Evolutionary conservation across 306 rosid species (phyloP), one percentile per base, ranked within the genome.

Genomic region (Prunus davidiana): DNA sequence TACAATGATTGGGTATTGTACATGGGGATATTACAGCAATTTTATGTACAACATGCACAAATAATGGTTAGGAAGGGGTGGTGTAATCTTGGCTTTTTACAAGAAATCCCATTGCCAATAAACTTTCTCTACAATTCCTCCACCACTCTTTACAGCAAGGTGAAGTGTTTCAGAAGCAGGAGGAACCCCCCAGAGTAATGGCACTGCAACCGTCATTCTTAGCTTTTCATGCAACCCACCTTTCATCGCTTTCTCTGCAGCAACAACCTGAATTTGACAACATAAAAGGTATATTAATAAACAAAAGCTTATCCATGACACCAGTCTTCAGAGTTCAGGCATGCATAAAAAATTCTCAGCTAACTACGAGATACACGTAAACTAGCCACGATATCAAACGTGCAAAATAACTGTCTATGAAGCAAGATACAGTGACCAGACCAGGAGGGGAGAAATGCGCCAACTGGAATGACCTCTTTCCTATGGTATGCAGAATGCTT

Each of bases 111-210:
- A 95, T 80, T 95, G 98, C 98, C 97, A 92, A 71, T 88, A 95
- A 27, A 92, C 92, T 84, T 90, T 95, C 72, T 95, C 98, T 79
- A 95, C 98, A 78, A 95, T 92, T 52, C 98, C 98, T 77, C 98
- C 98, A 7, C 98, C 98, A 76, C 98, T 92, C 87, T 88, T 91
- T 84, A 95, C 98, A 15, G 97, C 98, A 4, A 92, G 94, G 82
- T 89, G 98, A 72, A 95, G 98, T 6, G 90, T 95, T 84, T 95
- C 98, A 54, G 96, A 90, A 68, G 86, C 98, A 28, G 98, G 98
- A 81, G 98, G 98, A 74, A 92, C 97, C 32, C 97, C 98, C 98
- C 98, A 95, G 22, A 95, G 90, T 55, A 95, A 87, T 47, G 98
- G 98, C 69, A 95, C 98, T 11, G 98, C 98, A 51, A 95, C 98